A percentile compares a stretch with the other conserved stretches of the same genome.
phyloP scores from a whole-genome alignment of 1,139 yeast genomes.

The Saccharomyces uvarum region DNA sequence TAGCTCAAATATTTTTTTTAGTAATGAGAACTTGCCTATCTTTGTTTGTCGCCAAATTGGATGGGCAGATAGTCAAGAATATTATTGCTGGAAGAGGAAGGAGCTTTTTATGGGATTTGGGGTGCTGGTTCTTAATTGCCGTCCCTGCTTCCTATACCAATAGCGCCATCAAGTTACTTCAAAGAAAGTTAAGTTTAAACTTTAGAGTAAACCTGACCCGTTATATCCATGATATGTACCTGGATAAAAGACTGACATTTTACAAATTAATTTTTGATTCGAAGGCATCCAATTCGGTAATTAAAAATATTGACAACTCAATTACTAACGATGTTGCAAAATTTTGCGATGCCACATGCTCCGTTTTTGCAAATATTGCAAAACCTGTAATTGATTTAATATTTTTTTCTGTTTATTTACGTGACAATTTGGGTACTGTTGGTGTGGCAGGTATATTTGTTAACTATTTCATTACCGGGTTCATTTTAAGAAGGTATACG shows the following conservation, averaged over 20 bases:
- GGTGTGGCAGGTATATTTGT: slow-evolving; percentile 77
- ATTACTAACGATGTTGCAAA: slow-evolving; percentile 79
- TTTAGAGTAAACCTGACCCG: slow-evolving; percentile 80
- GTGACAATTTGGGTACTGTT: slow-evolving; percentile 78
- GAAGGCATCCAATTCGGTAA: slow-evolving; percentile 32
- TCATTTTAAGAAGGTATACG: slow-evolving; percentile 61
- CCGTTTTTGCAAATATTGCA: slow-evolving; percentile 81
- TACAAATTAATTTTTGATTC: slow-evolving; percentile 58
- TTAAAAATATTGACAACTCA: slow-evolving; percentile 56
- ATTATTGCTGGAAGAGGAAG: slow-evolving; percentile 76
- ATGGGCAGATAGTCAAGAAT: slow-evolving; percentile 87
- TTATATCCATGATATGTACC: slow-evolving; percentile 82
- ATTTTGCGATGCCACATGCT: slow-evolving; percentile 76
- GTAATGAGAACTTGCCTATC: slow-evolving; percentile 83
- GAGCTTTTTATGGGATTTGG: slow-evolving; percentile 67
- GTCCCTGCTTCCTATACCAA: slow-evolving; percentile 91
- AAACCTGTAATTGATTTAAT: slow-evolving; percentile 84
- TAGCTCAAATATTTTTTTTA: slow-evolving; percentile 68
- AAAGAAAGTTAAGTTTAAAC: slow-evolving; percentile 68
- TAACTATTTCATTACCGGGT: slow-evolving; percentile 76
- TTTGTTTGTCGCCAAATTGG: slow-evolving; percentile 75
- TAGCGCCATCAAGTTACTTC: slow-evolving; percentile 78
- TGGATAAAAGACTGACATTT: slow-evolving; percentile 74
- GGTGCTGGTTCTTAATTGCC: slow-evolving; percentile 83
- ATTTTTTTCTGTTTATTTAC: slow-evolving; percentile 77